These are phyloP conservation scores for Pseudocercospora fuligena DNA, from an alignment of 2,329 filamentous ascomycete genomes.

Conservation along the genomic window DNA sequence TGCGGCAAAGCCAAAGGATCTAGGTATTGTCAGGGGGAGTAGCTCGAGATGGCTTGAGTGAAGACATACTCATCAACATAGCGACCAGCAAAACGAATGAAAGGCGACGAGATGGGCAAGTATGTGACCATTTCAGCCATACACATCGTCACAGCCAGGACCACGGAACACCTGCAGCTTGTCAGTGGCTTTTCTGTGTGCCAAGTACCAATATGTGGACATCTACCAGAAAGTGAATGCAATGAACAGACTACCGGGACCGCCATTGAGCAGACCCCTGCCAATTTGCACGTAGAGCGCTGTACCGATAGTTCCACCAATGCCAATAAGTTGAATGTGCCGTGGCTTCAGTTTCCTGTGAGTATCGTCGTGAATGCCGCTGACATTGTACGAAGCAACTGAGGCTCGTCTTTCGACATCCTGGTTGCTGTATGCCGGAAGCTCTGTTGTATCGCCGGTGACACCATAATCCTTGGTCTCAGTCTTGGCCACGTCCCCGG, in stretches of 20 bases:
- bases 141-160: constrained; percentile 35
- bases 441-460: constrained; percentile 13
- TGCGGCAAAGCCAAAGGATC: constrained; percentile 7
- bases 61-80: constrained; percentile 75
- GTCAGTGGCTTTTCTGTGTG: not conserved
- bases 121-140: constrained; percentile 80
- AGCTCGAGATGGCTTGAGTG: constrained; percentile 42
- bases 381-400: constrained; percentile 30
- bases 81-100: constrained; percentile 75
- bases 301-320: constrained; percentile 51
- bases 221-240: constrained; percentile 50
- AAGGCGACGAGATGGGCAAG: constrained; percentile 75
- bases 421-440: constrained; percentile 23
- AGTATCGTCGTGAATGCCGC: constrained; percentile 40
- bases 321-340: constrained; percentile 54
- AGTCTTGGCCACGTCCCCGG: constrained; percentile 20
- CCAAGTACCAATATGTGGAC: not conserved
- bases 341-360: constrained; percentile 51
- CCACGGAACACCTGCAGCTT: constrained; percentile 24
- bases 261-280: constrained; percentile 51
- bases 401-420: constrained; percentile 32
- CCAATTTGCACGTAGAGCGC: constrained; percentile 55
- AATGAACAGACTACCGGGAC: constrained; percentile 51
- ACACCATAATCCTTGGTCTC: constrained; percentile 20
- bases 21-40: not conserved